phyloP scores from a whole-genome alignment of 2,329 filamentous ascomycete genomes.

The Clarireedia monteithiana region DNA sequence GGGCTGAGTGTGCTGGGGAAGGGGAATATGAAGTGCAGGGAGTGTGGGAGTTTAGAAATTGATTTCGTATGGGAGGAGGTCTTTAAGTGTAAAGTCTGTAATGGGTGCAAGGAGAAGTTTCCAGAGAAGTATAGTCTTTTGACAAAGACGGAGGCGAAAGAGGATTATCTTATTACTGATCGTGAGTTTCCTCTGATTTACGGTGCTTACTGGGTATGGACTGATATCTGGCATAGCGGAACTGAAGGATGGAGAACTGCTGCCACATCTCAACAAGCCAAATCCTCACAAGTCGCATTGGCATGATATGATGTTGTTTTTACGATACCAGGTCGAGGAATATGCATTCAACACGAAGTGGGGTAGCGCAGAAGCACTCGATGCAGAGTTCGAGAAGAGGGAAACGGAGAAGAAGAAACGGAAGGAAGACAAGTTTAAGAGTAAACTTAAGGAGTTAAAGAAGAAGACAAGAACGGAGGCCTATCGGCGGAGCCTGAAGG shows the following conservation, averaged over 20 bases:
- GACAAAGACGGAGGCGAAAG: slow-evolving; percentile 92
- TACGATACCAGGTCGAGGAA: slow-evolving; percentile 88
- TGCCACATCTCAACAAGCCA: slow-evolving; percentile 80
- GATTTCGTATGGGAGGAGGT: slow-evolving; percentile 93
- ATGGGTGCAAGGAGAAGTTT: slow-evolving; percentile 75
- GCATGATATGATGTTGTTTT: slow-evolving; percentile 98
- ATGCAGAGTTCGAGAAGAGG: slow-evolving; percentile 78
- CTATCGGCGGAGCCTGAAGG: slow-evolving; percentile 63
- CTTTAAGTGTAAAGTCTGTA: slow-evolving; percentile 69
- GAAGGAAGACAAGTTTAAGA: slow-evolving; percentile 88
- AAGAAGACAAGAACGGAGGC: slow-evolving; percentile 88
- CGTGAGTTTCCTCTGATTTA: slow-evolving; percentile 43
- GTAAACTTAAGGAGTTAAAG: slow-evolving; percentile 83
- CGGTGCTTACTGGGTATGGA: background rate
- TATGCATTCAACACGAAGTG: slow-evolving; percentile 87
- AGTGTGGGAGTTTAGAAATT: slow-evolving; percentile 79
- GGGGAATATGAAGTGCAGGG: slow-evolving; percentile 65
- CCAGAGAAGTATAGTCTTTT: slow-evolving; percentile 92
- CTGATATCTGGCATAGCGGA: slow-evolving; percentile 52
- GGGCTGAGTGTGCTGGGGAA: slow-evolving; percentile 69
- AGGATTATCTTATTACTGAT: slow-evolving; percentile 93
- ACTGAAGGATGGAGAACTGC: slow-evolving; percentile 75
- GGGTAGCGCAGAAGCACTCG: slow-evolving; percentile 78
- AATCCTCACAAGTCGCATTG: slow-evolving; percentile 95
- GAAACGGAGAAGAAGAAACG: slow-evolving; percentile 73